Conservation (phyloP, 2,329 filamentous ascomycete species). For the Aspergillus novofumigatus region DNA sequence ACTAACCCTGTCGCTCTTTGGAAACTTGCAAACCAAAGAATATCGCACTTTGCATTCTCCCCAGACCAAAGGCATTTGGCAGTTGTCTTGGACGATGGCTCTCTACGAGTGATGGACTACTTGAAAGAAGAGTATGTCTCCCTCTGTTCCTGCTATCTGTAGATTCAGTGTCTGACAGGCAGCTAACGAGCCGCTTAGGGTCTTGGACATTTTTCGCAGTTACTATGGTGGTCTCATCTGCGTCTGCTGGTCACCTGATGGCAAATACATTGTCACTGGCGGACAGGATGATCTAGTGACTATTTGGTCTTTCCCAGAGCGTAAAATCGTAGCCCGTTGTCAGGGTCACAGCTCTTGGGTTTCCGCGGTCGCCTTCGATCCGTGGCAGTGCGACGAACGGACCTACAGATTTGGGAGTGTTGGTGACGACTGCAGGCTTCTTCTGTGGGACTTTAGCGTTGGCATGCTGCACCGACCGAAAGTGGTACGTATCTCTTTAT, state of each 20-base stretch:
- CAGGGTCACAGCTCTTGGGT: conserved; percentile 97
- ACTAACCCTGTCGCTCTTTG: conserved; percentile 86
- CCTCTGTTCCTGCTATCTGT: neutral
- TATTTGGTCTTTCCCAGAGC: conserved; percentile 88
- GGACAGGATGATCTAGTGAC: conserved; percentile 95
- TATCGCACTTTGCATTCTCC: conserved; percentile 89
- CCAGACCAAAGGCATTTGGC: conserved; percentile 84
- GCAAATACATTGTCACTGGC: conserved; percentile 90
- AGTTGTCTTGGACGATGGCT: conserved; percentile 86
- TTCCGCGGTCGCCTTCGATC: conserved; percentile 87
- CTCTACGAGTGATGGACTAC: conserved; percentile 85
- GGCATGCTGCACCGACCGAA: conserved; percentile 93
- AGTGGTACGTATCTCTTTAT: conserved; percentile 54
- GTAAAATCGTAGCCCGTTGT: conserved; percentile 80
- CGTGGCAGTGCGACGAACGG: conserved; percentile 91
- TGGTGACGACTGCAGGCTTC: conserved; percentile 83
- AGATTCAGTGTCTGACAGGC: neutral
- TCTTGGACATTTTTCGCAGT: conserved; percentile 81
- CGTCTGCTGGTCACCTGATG: conserved; percentile 96
- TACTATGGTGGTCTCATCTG: conserved; percentile 93
- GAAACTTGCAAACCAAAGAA: conserved; percentile 86
- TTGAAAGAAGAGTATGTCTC: conserved; percentile 72
- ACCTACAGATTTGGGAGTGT: conserved; percentile 96
- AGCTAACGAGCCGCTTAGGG: conserved; percentile 43
- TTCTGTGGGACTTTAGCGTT: conserved; percentile 96